Evolutionary conservation across 495 filamentous ascomycete genomes (phyloP), one percentile per base, ranked within the genome.

Genomic region (Penicillium salamii): DNA sequence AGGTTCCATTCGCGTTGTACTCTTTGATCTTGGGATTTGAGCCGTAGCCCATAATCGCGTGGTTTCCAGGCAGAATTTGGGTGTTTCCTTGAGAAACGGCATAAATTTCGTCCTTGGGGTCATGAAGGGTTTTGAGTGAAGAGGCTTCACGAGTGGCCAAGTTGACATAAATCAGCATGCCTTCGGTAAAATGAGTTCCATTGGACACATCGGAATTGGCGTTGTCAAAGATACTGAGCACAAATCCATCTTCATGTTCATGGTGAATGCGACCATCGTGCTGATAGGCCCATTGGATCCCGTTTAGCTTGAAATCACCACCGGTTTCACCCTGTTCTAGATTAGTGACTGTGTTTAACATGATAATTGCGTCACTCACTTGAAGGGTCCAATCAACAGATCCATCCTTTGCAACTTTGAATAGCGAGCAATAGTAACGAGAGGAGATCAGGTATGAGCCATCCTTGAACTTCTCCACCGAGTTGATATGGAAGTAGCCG

Each of bases 11-110:
- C 13, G 37, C 46, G 38, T 54, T 60, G 46, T 66, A 74, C 51
- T 79, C 77, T 6, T 72, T 69, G 7, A 78, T 38, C 1, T 72
- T 64, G 14, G 71, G 59, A 5, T 67, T 63, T n/a, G 65, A 55
- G 0, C 75, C 76, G 51, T 71, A 77, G n/a, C 54, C 67, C 33
- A 68, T 44, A 13, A 79, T 39, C 18, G 56, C 52, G 53, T 77
- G 69, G 15, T 65, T 70, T 46, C 63, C 65, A 3, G 44, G 45
- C 3, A 76, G 54, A 2, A 52, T 29, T 47, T 75, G 64, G 13
- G 58, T 65, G 24, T 60, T 66, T 13, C 78, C 77, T 54, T 76
- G 71, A 7, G 67, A 74, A 3, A 53, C 43, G 6, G 62, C 48
- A 32, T 45, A 68, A 7, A 76, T 61, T 18, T 58, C 50, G 18